Conservation (phyloP, 345 rosid genomes). For the Melaleuca alternifolia region DNA sequence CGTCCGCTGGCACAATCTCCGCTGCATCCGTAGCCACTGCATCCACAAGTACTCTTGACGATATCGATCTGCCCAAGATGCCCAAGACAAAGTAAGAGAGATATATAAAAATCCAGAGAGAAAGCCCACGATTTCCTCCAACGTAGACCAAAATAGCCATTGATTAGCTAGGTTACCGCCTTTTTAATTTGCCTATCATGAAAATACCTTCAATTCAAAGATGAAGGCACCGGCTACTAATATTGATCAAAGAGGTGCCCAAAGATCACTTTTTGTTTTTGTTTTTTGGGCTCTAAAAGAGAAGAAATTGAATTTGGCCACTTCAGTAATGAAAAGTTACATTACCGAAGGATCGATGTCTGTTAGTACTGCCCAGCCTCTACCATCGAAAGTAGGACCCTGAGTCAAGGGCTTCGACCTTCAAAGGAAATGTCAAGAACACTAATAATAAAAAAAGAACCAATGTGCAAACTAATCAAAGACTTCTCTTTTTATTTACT, state of each 20-base stretch:
- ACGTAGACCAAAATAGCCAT: neutral
- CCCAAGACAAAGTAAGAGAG: neutral
- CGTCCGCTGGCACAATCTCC: conserved; percentile 79
- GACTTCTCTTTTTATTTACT: too few relatives aligned
- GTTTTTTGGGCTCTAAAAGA: neutral
- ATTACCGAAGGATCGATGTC: neutral
- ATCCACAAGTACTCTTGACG: conserved; percentile 9
- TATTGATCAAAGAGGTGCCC: neutral
- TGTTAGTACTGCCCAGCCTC: neutral
- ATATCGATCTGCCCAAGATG: neutral
- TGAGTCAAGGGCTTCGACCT: neutral
- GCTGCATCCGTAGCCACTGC: conserved; percentile 62
- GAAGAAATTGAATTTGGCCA: neutral
- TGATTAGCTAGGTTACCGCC: neutral
- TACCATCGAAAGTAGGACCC: neutral
- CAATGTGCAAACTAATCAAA: too few relatives aligned
- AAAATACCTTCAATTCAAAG: neutral
- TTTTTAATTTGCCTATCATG: neutral
- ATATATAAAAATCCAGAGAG: rapidly evolving
- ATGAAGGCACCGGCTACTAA: neutral
- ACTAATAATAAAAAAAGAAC: too few relatives aligned
- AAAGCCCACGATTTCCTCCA: neutral
- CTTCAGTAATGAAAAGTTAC: neutral
- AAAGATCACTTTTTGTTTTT: neutral
- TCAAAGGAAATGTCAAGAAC: neutral